Evolutionary conservation across 305 asterid species (phyloP).

Genomic region (Striga hermonthica): DNA sequence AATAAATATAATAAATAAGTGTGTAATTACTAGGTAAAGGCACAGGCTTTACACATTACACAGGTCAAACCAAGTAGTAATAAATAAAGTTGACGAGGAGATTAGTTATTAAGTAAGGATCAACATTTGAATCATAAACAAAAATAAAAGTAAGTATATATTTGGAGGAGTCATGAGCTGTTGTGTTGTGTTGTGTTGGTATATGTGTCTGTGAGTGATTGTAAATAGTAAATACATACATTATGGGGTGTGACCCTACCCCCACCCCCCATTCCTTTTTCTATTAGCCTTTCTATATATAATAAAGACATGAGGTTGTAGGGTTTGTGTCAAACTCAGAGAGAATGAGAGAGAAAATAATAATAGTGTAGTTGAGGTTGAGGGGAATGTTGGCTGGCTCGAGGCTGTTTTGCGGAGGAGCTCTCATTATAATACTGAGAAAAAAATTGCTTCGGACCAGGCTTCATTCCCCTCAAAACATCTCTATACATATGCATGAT

Average conservation of each 20-base stretch:
- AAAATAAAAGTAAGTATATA: too few relatives aligned
- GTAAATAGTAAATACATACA: slow-evolving; percentile 19
- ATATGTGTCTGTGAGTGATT: slow-evolving; percentile 41
- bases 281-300: slow-evolving; percentile 30
- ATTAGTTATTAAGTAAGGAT: slow-evolving; percentile 37
- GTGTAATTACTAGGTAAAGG: not conserved
- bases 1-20: too few relatives aligned
- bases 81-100: not conserved
- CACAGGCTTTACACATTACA: too few relatives aligned
- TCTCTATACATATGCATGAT: too few relatives aligned
- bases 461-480: slow-evolving; percentile 76
- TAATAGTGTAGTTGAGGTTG: too few relatives aligned
- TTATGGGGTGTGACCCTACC: slow-evolving; percentile 15
- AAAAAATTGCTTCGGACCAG: slow-evolving; percentile 57
- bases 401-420: slow-evolving; percentile 38
- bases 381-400: slow-evolving; percentile 83
- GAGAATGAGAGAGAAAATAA: not conserved
- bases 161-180: slow-evolving; percentile 40
- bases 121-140: slow-evolving; percentile 50
- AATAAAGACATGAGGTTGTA: slow-evolving; percentile 33
- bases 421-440: not conserved
- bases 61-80: not conserved
- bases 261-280: not conserved
- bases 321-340: slow-evolving; percentile 35
- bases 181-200: too few relatives aligned